phyloP scores from a whole-genome alignment of 495 filamentous ascomycete species.

The Hyaloscypha hepaticicola region DNA sequence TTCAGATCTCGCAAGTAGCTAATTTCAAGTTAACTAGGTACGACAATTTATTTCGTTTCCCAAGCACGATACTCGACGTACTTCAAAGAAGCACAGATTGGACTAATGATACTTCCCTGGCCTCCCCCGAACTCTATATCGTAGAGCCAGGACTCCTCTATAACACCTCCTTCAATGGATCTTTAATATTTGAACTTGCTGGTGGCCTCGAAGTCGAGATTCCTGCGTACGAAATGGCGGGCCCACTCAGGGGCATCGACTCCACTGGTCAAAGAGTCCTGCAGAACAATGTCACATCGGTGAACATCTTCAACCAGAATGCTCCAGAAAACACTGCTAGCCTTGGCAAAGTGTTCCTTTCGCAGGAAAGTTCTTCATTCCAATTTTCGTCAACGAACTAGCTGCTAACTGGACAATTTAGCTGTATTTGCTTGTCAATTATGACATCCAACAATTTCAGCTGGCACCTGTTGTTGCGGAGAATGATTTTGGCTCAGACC shows the following conservation, averaged over 20 bases:
- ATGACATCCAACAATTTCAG: slow-evolving; percentile 3
- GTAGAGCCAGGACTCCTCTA: slow-evolving; percentile 6
- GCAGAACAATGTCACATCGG: slow-evolving; percentile 2
- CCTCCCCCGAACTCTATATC: background rate
- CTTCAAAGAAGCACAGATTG: background rate
- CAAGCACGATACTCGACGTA: background rate
- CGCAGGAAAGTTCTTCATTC: background rate
- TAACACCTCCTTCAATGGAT: slow-evolving; percentile 2
- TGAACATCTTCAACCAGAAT: background rate
- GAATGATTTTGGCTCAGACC: background rate
- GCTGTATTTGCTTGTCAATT: slow-evolving; percentile 8
- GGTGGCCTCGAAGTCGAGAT: slow-evolving; percentile 11
- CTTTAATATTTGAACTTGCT: background rate
- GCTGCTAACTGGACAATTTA: background rate
- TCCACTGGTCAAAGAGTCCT: slow-evolving; percentile 5
- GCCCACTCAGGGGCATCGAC: slow-evolving; percentile 7
- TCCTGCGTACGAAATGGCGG: slow-evolving; percentile 2
- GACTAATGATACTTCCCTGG: slow-evolving; percentile 2
- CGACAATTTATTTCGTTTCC: slow-evolving; percentile 11
- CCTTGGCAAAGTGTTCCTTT: slow-evolving; percentile 13
- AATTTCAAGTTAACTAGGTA: slow-evolving; percentile 2
- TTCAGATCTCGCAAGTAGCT: background rate
- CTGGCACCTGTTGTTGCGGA: background rate
- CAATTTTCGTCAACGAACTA: background rate
- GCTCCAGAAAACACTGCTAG: slow-evolving; percentile 3